These are phyloP conservation scores for Colletotrichum higginsianum DNA, from an alignment of 2,329 filamentous ascomycete species.

Conservation along the genomic window DNA sequence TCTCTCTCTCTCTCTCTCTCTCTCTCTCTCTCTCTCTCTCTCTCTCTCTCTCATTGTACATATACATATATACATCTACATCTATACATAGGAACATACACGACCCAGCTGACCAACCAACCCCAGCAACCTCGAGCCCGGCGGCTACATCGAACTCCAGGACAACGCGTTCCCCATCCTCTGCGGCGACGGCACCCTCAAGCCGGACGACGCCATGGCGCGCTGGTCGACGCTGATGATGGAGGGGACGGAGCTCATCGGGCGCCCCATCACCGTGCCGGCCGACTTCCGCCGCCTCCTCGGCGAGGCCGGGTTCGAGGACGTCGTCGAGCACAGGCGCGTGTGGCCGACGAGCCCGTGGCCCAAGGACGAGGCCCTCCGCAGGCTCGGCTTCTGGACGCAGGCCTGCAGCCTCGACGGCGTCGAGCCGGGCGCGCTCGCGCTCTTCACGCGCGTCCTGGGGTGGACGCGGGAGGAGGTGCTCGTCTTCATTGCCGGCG, in stretches of 20 bases:
- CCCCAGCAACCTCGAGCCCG: constrained; percentile 48
- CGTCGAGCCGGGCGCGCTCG: constrained; percentile 46
- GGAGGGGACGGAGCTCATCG: constrained; percentile 49
- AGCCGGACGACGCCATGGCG: constrained; percentile 47
- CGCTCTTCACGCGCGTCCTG: constrained; percentile 38
- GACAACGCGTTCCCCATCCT: constrained; percentile 48
- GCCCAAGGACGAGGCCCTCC: constrained; percentile 44
- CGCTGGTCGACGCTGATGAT: constrained; percentile 51
- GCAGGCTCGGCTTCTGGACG: constrained; percentile 6
- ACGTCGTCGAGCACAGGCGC: constrained; percentile 49
- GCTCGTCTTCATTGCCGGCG: constrained; percentile 11
- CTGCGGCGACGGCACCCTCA: constrained; percentile 52
- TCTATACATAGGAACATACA: constrained; percentile 58
- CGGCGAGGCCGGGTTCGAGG: constrained; percentile 51
- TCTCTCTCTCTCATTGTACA: too few relatives aligned
- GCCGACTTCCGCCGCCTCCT: constrained; percentile 47
- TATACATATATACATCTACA: constrained; percentile 58
- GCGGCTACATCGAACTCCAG: constrained; percentile 53
- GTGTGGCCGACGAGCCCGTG: constrained; percentile 55
- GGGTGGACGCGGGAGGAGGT: constrained; percentile 28
- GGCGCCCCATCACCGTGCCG: constrained; percentile 48
- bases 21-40: background rate
- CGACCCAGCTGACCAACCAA: constrained; percentile 48
- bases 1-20: background rate
- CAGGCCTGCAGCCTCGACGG: constrained; percentile 47